Conservation (phyloP, 345 rosid species). For the Adansonia digitata region DNA sequence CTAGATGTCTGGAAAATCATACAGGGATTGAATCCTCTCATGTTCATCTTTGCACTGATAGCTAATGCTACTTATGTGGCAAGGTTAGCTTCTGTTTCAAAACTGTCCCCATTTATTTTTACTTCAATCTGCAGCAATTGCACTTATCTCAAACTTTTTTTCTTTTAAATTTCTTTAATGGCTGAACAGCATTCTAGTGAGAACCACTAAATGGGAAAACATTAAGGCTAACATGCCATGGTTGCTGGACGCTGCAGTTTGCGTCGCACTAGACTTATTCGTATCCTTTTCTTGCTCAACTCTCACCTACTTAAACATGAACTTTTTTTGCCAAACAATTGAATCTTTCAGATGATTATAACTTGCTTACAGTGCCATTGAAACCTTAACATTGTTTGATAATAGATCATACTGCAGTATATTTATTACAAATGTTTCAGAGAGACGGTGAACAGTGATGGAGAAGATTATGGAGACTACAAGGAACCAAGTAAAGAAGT, state of each 20-base stretch:
- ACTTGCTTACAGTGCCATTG: background rate
- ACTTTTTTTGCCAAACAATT: background rate
- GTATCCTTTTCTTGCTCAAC: constrained; percentile 58
- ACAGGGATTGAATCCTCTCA: constrained; percentile 92
- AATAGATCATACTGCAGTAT: constrained; percentile 85
- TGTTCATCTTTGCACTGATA: constrained; percentile 78
- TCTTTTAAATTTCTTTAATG: background rate
- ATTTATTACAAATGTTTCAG: constrained; percentile 59
- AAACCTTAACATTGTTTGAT: constrained; percentile 26
- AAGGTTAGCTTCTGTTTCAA: constrained; percentile 33
- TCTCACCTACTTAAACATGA: background rate
- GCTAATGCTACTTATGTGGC: constrained; percentile 81
- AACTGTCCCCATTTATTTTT: background rate
- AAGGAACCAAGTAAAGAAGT: constrained; percentile 36
- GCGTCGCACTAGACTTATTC: constrained; percentile 77
- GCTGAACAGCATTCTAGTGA: constrained; percentile 56
- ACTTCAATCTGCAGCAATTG: background rate
- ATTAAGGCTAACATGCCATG: constrained; percentile 84
- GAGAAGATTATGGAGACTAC: constrained; percentile 38
- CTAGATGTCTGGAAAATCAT: background rate
- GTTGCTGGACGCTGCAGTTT: constrained; percentile 85
- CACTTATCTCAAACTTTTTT: background rate
- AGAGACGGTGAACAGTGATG: background rate
- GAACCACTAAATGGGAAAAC: constrained; percentile 77
- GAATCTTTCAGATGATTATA: background rate